A percentile compares a stretch with the other conserved stretches of the same genome.
These are phyloP conservation scores for Quercus ilex DNA, from an alignment of 306 rosid species.

Conservation along the genomic window DNA sequence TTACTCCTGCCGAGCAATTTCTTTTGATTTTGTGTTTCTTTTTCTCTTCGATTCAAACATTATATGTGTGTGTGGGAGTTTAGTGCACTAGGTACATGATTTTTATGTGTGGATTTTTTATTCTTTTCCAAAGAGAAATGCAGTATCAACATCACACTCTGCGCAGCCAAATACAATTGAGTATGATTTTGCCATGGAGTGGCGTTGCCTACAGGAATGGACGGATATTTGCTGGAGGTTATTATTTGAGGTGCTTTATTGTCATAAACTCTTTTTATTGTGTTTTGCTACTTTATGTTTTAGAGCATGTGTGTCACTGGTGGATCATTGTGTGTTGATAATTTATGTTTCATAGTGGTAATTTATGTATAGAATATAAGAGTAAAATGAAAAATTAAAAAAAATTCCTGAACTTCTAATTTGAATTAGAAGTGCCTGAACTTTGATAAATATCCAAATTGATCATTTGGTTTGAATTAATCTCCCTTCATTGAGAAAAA, in stretches of 20 bases:
- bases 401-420: too few relatives aligned
- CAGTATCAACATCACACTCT: slow-evolving; percentile 65
- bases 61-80: too few relatives aligned
- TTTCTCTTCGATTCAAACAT: too few relatives aligned
- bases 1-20: slow-evolving; percentile 1
- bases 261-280: background rate
- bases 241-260: slow-evolving; percentile 34
- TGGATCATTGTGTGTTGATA: too few relatives aligned
- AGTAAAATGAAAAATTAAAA: too few relatives aligned
- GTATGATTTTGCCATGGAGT: slow-evolving; percentile 39
- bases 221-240: slow-evolving; percentile 38
- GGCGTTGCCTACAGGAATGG: slow-evolving; percentile 31
- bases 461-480: too few relatives aligned
- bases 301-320: background rate
- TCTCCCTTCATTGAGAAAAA: too few relatives aligned
- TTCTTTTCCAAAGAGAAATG: slow-evolving; percentile 40
- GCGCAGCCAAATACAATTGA: slow-evolving; percentile 57
- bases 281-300: background rate
- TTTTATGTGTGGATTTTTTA: background rate
- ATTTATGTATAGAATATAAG: too few relatives aligned
- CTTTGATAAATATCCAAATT: too few relatives aligned
- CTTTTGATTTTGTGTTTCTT: background rate
- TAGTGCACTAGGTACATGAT: too few relatives aligned
- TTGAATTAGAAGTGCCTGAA: too few relatives aligned
- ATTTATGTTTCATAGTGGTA: too few relatives aligned